These are phyloP conservation scores for Mycena indigotica DNA, from an alignment of 768 basidiomycete species.

Conservation along the genomic window DNA sequence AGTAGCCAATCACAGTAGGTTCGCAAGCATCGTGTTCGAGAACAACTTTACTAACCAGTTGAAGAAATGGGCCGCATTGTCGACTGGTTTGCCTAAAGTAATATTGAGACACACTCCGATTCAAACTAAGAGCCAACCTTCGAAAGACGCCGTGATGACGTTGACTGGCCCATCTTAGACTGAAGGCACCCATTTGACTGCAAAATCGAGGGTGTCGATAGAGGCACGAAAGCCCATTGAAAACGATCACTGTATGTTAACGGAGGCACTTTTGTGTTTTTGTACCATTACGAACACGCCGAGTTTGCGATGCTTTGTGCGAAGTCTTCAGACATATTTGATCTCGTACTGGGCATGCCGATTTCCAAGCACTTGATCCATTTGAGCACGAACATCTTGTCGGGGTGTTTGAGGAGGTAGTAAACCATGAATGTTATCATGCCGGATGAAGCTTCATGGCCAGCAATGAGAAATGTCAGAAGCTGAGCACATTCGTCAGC, in stretches of 20 bases:
- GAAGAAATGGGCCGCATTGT: constrained; percentile 49
- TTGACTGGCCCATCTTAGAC: constrained; percentile 47
- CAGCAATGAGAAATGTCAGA: constrained; percentile 52
- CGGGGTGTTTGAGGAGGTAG: too few species aligned
- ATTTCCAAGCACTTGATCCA: not conserved
- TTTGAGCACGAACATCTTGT: too few species aligned
- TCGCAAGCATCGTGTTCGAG: constrained; percentile 26
- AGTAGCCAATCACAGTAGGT: constrained; percentile 50
- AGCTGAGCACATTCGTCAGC: too few species aligned
- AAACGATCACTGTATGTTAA: too few species aligned
- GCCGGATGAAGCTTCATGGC: constrained; percentile 28
- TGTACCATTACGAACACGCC: too few species aligned
- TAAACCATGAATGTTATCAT: constrained; percentile 44
- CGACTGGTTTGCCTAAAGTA: too few species aligned
- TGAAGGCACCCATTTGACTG: constrained; percentile 38
- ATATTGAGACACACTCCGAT: too few species aligned
- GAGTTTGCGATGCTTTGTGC: too few species aligned
- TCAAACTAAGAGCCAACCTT: too few species aligned
- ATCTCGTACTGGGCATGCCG: constrained; percentile 16
- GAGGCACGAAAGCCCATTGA: constrained; percentile 43
- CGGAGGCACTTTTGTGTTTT: too few species aligned
- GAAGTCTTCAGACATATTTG: too few species aligned
- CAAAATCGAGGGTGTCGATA: constrained; percentile 43
- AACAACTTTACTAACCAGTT: constrained; percentile 40
- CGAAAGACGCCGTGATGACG: constrained; percentile 51